Evolutionary conservation across 129 eudicot species (phyloP), one percentile per base, ranked within the genome.

Genomic region (Gnaphalium uliginosum): DNA sequence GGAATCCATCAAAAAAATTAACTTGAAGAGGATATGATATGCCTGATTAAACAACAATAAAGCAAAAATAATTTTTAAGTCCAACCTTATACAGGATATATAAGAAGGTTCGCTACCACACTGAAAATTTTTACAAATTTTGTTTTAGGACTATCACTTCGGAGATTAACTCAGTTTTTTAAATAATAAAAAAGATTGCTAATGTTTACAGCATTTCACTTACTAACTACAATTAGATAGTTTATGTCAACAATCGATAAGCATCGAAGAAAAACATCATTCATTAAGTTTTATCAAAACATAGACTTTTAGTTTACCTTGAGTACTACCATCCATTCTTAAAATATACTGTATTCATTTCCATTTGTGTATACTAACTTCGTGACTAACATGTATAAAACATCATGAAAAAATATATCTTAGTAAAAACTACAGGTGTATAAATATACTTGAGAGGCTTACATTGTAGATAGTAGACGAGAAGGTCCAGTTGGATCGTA

Each of bases 401-500:
- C 19, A 37, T 10, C 56, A 24, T 15, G 51, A 43, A 19, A 56
- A 8, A 39, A 54, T 2, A 19, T 27, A 19, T 23, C 29, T 27
- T 18, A 57, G 8, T 70, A 71, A 2, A 43, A 41, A 41, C 17
- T 10, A 2, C 51, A 0, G 51, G 29, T 29, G 2, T 1, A 0
- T 18, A n/a, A 17, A 66, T 11, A 51, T 70, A 59, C 21, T 35
- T 66, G 13, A 59, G 46, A 70, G 10, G 33, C 88, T 87, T 79
- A 95, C 99, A 95, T 89, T 48, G 92, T 89, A 58, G 99, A 95
- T 64, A 95, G 77, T 41, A 91, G 81, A 69, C 97, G 97, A 66
- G 99, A 91, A 60, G 99, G 99, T 74, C 94, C 99, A 27, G 86
- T 77, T 4, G 97, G 99, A 76, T 95, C 99, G 54, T 91, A 89